Evolutionary conservation across 2,329 filamentous ascomycete species (phyloP), one percentile per base, ranked within the genome.

Genomic region (Neoscytalidium dimidiatum): DNA sequence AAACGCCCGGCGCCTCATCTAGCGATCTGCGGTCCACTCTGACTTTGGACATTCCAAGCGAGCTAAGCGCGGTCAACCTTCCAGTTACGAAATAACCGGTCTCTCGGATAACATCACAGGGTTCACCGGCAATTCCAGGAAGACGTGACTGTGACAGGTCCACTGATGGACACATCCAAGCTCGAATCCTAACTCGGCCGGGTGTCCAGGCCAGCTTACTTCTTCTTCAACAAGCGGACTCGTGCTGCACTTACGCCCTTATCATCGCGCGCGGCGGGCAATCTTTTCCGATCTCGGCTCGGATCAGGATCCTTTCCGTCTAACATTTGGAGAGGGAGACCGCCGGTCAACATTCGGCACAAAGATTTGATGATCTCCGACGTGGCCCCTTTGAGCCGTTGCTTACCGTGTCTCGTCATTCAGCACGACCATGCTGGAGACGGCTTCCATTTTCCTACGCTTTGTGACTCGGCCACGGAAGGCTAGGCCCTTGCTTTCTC

Each of bases 1-100:
- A 60, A 46, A 60, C 41, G 28, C 38, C n/a, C 41, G 35, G 38
- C 41, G 56, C 56, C 14, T 46, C 56, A 46, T 33, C 56, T 31
- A 44, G 26, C 56, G 56, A 60, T 60, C 56, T 21, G 28, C 56
- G 38, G 26, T 31, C 14, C 56, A 26, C 29, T 17, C 26, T n/a
- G 26, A 11, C 43, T 60, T 31, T 46, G 38, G 41, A n/a, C 8
- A 57, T n/a, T 29, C 5, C 53, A 57, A 57, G 53, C 53, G 53
- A 57, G 5, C 38, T 56, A 57, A 43, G 35, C 53, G 53, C 53
- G 33, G 14, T 9, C 21, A 26, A 28, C 56, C 13, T n/a, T 23
- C 14, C 38, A 14, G 23, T 23, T 41, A 31, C 6, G 43, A 21
- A 21, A 29, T 26, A 26, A 28, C 52, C 33, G 19, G 33, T 57